Evolutionary conservation across 2,329 filamentous ascomycete genomes (phyloP), one percentile per base, ranked within the genome.

Genomic region (Claviceps quebecensis): DNA sequence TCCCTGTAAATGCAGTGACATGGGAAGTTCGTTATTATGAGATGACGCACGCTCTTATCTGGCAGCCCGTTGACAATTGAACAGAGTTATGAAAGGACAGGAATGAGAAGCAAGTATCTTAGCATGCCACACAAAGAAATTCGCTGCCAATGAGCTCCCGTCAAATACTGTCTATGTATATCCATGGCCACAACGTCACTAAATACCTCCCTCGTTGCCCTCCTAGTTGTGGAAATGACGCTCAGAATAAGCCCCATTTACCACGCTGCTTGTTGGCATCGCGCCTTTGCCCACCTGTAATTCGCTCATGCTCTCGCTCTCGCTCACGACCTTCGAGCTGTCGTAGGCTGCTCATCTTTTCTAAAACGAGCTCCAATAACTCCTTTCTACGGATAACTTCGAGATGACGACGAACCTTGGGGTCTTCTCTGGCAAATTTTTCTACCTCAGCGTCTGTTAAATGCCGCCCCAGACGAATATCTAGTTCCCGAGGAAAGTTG

Each of bases 371-470:
- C 70, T 98, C 91, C 4, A 98, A 76, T 53, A 96, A 74, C 61
- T 96, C 90, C 69, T 98, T 98, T 57, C 90, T 78, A 56, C 83
- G 79, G 58, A 97, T 95, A 23, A 97, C 83, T 60, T 98, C 94
- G 44, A 98, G 74, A 65, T 98, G 94, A 47, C 84, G 77, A 56
- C 84, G 78, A 55, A 98, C 84, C 68, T 91, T 93, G 17, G 88
- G 86, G 62, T 98, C 94, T 67, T 98, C 93, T 50, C 87, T 81
- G 3, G 93, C 93, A 60, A 98, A 96, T 26, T 80, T 79, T 64
- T 98, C 91, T 5, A 97, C 79, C 61, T 97, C 84, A 5, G 82
- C 81, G 51, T 85, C 80, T 37, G 80, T 80, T 54, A 96, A 75
- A 59, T 88, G 84, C 26, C 88, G 81, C 45, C 91, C 88, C 11